phyloP scores from a whole-genome alignment of 1,284 basidiomycete genomes.

The Irpex sp. region DNA sequence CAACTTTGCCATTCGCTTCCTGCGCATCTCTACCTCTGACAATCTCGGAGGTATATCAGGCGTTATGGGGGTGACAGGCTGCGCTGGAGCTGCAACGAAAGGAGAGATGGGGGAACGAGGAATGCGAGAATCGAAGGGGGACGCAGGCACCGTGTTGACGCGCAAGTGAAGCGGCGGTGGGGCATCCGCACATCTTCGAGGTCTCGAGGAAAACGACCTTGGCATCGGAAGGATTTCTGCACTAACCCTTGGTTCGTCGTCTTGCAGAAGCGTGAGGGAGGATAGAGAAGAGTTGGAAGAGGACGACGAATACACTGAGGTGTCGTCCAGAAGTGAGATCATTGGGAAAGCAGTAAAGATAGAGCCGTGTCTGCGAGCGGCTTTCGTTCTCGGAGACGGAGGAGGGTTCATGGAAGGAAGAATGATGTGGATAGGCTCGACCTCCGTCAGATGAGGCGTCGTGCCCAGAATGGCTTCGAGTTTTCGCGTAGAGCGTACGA shows the following conservation, averaged over 20 bases:
- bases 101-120: constrained; percentile 11
- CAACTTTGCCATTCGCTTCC: constrained; percentile 42
- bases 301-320: constrained; percentile 21
- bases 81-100: not conserved
- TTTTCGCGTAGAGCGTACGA: constrained; percentile 58
- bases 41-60: constrained; percentile 18
- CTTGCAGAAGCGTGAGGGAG: constrained; percentile 19
- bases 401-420: constrained; percentile 23
- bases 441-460: constrained; percentile 49
- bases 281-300: constrained; percentile 30
- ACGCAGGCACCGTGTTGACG: constrained; percentile 18
- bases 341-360: constrained; percentile 25
- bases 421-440: constrained; percentile 19
- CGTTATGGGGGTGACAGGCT: not conserved
- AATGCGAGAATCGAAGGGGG: constrained; percentile 17
- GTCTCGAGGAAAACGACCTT: constrained; percentile 16
- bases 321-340: not conserved
- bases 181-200: constrained; percentile 9
- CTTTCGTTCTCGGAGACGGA: constrained; percentile 10
- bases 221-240: constrained; percentile 19
- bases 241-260: constrained; percentile 14
- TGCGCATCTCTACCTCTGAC: constrained; percentile 18
- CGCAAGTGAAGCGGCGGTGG: constrained; percentile 20
- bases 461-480: constrained; percentile 53
- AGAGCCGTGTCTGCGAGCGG: constrained; percentile 32